These are phyloP conservation scores for Nicotiana attenuata DNA, from an alignment of 257 asterid genomes.

Conservation along the genomic window DNA sequence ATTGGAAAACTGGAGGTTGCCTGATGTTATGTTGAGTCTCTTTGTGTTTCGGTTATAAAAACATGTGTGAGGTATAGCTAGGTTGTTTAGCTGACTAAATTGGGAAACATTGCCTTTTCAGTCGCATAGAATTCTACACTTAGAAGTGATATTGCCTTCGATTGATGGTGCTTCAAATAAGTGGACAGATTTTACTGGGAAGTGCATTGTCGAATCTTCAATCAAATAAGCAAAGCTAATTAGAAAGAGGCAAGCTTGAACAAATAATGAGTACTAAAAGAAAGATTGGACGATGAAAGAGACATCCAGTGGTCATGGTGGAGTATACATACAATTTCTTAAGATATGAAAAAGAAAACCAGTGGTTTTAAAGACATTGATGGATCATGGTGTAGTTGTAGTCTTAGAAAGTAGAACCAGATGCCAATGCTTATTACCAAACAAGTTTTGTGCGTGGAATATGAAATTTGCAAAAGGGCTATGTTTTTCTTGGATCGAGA, in stretches of 20 bases:
- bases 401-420: background rate
- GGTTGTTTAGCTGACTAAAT: too few species aligned
- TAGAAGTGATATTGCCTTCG: background rate
- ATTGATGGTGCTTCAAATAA: background rate
- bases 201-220: background rate
- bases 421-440: background rate
- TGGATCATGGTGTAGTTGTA: background rate
- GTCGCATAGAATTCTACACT: background rate
- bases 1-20: too few species aligned
- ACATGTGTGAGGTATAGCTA: too few species aligned
- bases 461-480: background rate
- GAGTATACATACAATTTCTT: background rate
- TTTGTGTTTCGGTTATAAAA: too few species aligned
- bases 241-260: slow-evolving; percentile 1
- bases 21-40: too few species aligned
- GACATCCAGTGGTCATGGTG: background rate
- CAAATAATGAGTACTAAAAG: background rate
- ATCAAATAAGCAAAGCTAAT: background rate
- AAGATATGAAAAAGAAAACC: background rate
- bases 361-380: background rate
- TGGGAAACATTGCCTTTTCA: background rate
- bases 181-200: background rate
- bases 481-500: background rate
- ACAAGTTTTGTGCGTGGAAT: background rate
- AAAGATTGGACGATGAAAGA: background rate